A percentile compares a stretch with the other conserved stretches of the same genome.
These are phyloP conservation scores for Mollisia scopiformis DNA, from an alignment of 2,329 filamentous ascomycete species.

Conservation along the genomic window DNA sequence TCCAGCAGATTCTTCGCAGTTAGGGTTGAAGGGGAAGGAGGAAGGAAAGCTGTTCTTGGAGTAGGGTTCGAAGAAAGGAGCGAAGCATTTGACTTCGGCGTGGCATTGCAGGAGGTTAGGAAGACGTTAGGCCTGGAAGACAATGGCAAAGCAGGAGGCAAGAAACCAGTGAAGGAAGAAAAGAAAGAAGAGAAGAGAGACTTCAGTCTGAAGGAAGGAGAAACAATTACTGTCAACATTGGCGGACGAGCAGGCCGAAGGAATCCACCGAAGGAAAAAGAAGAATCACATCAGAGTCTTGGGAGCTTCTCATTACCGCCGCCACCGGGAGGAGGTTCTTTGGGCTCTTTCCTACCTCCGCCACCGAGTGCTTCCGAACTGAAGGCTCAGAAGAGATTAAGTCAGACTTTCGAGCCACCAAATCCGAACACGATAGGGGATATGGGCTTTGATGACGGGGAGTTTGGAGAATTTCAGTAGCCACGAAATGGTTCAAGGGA, in stretches of 20 bases:
- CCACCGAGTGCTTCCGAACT: constrained; percentile 65
- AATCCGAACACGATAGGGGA: constrained; percentile 39
- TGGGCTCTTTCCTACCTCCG: constrained; percentile 60
- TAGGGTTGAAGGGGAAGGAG: constrained; percentile 74
- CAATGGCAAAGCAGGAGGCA: constrained; percentile 34
- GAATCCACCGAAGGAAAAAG: constrained; percentile 20
- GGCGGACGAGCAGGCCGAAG: constrained; percentile 51
- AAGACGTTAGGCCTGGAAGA: constrained; percentile 68
- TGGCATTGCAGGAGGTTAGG: constrained; percentile 77
- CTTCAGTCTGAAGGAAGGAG: constrained; percentile 84
- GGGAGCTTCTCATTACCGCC: constrained; percentile 71
- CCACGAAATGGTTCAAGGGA: neutral
- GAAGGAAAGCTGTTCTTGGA: constrained; percentile 78
- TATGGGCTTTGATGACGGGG: constrained; percentile 73
- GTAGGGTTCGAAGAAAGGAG: constrained; percentile 86
- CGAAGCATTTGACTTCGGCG: constrained; percentile 84
- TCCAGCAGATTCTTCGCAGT: constrained; percentile 84
- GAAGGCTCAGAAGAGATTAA: constrained; percentile 61
- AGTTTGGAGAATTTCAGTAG: constrained; percentile 77
- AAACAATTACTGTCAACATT: constrained; percentile 85
- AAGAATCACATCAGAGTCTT: constrained; percentile 27
- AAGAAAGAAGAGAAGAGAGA: constrained; percentile 63
- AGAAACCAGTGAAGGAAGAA: constrained; percentile 35
- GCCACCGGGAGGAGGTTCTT: constrained; percentile 46
- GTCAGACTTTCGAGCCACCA: constrained; percentile 52